Evolutionary conservation across 1,139 yeast species (phyloP), one percentile per base, ranked within the genome.

Genomic region (Eremothecium coryli): DNA sequence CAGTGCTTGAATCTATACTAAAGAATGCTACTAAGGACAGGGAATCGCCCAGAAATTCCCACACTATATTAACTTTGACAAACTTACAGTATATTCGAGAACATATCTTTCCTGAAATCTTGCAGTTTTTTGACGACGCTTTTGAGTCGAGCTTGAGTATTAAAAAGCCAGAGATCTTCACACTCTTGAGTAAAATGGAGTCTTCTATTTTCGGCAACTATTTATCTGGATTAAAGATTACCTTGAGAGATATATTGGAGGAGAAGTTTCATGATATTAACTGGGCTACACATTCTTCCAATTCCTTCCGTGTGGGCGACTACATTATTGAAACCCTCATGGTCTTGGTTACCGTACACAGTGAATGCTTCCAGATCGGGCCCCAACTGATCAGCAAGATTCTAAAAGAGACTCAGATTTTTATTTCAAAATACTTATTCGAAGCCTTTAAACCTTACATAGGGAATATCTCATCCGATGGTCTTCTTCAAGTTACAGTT

Each of bases 261-360:
- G 55, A 56, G 2, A 79, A 79, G 6, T 59, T 75, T 15, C 49
- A 62, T 4, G 58, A 61, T n/a, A 52, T 59, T 4, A 61, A 64
- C 35, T 73, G 81, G 81, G 49, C 61, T 3, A 51, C 58, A 4
- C 46, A 56, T 10, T 50, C 54, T 2, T 46, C 59, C 1, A 47
- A 49, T 14, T 71, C 73, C 7, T 50, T 52, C 16, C 62, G 64
- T 37, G 66, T 66, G 2, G 64, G 71, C 2, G 52, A 65, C 24
- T 76, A 70, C 47, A 56, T 76, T 5, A 67, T 73, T 38, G 72
- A 73, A 37, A 59, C 69, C 1, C 52, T 77, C 29, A 63, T 73
- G 50, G 54, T 68, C 24, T 50, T 79, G 17, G 73, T 76, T 5
- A 58, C 66, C 12, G 68, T 73, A 1, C 77, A 73, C 45, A 63